Evolutionary conservation across 345 rosid species (phyloP).

Genomic region (Hevea brasiliensis): DNA sequence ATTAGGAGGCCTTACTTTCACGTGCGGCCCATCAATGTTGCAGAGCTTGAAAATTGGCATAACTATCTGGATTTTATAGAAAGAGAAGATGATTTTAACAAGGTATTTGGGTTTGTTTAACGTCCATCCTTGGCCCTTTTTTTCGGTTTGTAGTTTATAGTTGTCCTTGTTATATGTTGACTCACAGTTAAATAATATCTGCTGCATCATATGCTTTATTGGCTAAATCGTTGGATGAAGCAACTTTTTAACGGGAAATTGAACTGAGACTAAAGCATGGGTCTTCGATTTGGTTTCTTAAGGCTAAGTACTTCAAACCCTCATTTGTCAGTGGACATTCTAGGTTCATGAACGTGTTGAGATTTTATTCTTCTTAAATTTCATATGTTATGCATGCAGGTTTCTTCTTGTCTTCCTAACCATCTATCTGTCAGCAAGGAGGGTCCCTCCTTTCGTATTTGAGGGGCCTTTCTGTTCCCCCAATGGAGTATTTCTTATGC

Average conservation of each 20-base stretch:
- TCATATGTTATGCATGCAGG: constrained; percentile 97
- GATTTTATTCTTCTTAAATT: constrained; percentile 60
- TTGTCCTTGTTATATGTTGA: constrained; percentile 54
- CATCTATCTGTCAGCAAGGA: constrained; percentile 92
- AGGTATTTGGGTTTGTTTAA: constrained; percentile 62
- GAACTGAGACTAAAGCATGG: constrained; percentile 95
- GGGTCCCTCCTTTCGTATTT: constrained; percentile 83
- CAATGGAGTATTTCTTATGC: constrained; percentile 85
- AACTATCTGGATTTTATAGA: constrained; percentile 81
- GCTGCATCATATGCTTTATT: constrained; percentile 94
- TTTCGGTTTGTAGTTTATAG: constrained; percentile 60
- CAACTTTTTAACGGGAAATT: constrained; percentile 89
- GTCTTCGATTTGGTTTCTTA: constrained; percentile 84
- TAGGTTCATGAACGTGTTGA: constrained; percentile 63
- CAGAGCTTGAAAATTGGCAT: constrained; percentile 98
- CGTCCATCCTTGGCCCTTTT: constrained; percentile 33
- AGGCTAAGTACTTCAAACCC: constrained; percentile 95
- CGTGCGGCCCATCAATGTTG: constrained; percentile 79
- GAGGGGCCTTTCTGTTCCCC: constrained; percentile 89
- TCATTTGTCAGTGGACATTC: constrained; percentile 74
- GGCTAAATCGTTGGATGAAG: constrained; percentile 99
- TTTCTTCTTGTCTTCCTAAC: constrained; percentile 90
- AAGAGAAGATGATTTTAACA: constrained; percentile 76
- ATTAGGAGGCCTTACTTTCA: constrained; percentile 97
- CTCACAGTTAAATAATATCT: constrained; percentile 91